Conservation (phyloP, 163 green algal species). For the Prototheca wickerhamii region DNA sequence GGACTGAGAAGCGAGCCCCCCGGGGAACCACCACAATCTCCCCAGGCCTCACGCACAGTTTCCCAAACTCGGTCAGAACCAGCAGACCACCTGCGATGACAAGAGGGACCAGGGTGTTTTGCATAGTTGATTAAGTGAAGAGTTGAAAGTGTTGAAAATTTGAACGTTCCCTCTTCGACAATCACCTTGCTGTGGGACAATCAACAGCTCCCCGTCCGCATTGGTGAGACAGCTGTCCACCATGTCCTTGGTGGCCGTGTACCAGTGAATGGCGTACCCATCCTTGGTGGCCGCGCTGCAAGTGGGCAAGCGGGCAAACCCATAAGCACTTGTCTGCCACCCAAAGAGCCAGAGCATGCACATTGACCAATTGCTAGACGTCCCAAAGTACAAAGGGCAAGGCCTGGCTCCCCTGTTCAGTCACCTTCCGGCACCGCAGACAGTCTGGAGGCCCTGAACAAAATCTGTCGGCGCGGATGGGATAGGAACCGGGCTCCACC, state of each 20-base stretch:
- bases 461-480: conserved; percentile 57
- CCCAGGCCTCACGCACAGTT: conserved; percentile 61
- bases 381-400: background rate
- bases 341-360: too few relatives aligned
- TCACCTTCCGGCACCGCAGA: conserved; percentile 80
- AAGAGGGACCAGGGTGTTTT: background rate
- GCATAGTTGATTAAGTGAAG: too few relatives aligned
- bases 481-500: conserved; percentile 72
- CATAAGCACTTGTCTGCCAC: too few relatives aligned
- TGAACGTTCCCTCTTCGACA: background rate
- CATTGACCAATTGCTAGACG: too few relatives aligned
- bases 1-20: conserved; percentile 76
- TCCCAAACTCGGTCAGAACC: conserved; percentile 82
- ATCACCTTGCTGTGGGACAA: conserved; percentile 83
- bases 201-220: conserved; percentile 87
- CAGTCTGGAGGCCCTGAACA: conserved; percentile 68
- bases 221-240: conserved; percentile 67
- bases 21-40: conserved; percentile 77
- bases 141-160: too few relatives aligned
- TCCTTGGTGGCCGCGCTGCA: conserved; percentile 63
- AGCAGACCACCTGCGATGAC: conserved; percentile 45
- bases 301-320: too few relatives aligned
- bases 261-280: conserved; percentile 89
- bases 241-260: conserved; percentile 68
- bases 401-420: too few relatives aligned